Evolutionary conservation across 192 early-diverging fungal species (phyloP), one percentile per base, ranked within the genome.

Genomic region (Hyaloraphidium curvatum): DNA sequence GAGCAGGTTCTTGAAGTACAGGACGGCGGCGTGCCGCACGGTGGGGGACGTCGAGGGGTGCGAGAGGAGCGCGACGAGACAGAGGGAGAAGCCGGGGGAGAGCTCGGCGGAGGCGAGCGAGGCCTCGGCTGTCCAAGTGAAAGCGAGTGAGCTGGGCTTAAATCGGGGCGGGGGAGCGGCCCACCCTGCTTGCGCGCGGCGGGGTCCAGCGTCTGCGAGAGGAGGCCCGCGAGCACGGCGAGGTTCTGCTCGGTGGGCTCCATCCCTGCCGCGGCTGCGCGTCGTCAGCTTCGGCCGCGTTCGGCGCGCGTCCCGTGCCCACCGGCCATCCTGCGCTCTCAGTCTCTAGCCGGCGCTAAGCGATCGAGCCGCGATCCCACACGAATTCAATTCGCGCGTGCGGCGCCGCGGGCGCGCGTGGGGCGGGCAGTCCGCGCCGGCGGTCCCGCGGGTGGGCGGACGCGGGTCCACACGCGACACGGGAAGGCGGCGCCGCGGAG

Each of bases 1-100:
- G 59, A 97, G 71, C 71, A 80, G 90, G 67, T 99, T 99, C 70
- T 99, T 99, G 68, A 99, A 97, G 57, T 86, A 82, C 43, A 99
- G 65, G 19, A 85, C 75, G 2, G 78, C 85, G 2, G 90, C 77
- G 58, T 88, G 79, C 39, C 86, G 77, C 2, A 86, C 66, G 29
- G 68, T 74, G 19, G 51, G 59, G 85, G 81, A 48, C 14, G 23
- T 25, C 25, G 43, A 48, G 11, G 66, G 66, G 0, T 56, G 50
- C 40, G 72, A 62, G 59, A 48, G 17, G 25, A 48, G 14, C 7
- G 43, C 71, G 37, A 97, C 62, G 14, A 94, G 61, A 11, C 76
- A 66, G 19, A 84, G 57, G 2, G 79, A 70, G 62, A 89, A 94
- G 23, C 73, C 73, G 28, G 64, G 70, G 14, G 69, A 62, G 50